Evolutionary conservation across 108 stramenopile species (phyloP).

Genomic region (Seminavis robusta): DNA sequence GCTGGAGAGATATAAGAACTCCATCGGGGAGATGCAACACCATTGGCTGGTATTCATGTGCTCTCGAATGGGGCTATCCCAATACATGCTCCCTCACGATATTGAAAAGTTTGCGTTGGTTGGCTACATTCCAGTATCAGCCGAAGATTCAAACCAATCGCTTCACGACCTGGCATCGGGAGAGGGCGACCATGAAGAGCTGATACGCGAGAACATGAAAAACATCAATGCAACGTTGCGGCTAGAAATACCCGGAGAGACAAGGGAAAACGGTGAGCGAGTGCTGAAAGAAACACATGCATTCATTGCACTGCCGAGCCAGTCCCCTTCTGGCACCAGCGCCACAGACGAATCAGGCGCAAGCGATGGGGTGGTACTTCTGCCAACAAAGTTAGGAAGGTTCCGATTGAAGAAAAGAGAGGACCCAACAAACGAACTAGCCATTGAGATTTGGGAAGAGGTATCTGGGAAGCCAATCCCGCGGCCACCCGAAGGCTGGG

Average conservation of each 20-base stretch:
- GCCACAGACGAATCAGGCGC: slow-evolving; percentile 9
- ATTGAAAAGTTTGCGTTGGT: slow-evolving; percentile 57
- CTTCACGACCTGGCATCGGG: slow-evolving; percentile 43
- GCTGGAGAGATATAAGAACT: slow-evolving; percentile 84
- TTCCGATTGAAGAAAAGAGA: slow-evolving; percentile 48
- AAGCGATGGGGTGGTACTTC: slow-evolving; percentile 10
- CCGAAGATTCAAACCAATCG: slow-evolving; percentile 14
- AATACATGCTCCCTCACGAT: slow-evolving; percentile 58
- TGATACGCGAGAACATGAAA: background rate
- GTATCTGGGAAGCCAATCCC: slow-evolving; percentile 54
- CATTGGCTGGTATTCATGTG: slow-evolving; percentile 65
- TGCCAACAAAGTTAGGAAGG: slow-evolving; percentile 68
- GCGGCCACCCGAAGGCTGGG: slow-evolving; percentile 89
- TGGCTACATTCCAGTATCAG: slow-evolving; percentile 46
- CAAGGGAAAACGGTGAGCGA: slow-evolving; percentile 44
- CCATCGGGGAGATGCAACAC: slow-evolving; percentile 77
- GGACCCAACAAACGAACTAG: background rate
- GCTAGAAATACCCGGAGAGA: slow-evolving; percentile 25
- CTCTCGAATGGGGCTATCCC: slow-evolving; percentile 48
- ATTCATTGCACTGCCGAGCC: slow-evolving; percentile 26
- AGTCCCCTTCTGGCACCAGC: slow-evolving; percentile 4
- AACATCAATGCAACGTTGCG: slow-evolving; percentile 9
- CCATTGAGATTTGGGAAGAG: slow-evolving; percentile 73
- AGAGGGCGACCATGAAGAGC: slow-evolving; percentile 18
- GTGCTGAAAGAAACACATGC: slow-evolving; percentile 15